These are phyloP conservation scores for Ormosia emarginata DNA, from an alignment of 306 rosid species.

Conservation along the genomic window DNA sequence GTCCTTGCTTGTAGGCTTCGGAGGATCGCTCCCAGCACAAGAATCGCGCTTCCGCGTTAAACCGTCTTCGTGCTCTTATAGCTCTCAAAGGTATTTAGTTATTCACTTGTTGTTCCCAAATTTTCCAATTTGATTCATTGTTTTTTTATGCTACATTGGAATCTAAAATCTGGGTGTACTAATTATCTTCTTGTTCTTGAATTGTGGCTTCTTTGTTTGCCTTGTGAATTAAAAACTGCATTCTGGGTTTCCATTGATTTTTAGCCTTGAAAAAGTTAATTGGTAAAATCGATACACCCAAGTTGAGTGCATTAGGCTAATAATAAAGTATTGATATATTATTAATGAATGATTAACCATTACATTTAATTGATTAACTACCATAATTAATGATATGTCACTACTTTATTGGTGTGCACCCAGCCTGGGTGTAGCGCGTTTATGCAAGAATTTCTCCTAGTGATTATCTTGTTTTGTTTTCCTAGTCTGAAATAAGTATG, in stretches of 20 bases:
- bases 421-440: background rate
- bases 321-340: too few relatives aligned
- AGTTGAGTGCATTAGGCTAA: too few relatives aligned
- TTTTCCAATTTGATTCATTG: too few relatives aligned
- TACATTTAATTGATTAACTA: background rate
- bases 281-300: too few relatives aligned
- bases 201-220: background rate
- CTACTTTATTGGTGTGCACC: background rate
- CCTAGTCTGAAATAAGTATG: background rate
- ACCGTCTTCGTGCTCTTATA: slow-evolving; percentile 74
- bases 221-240: background rate
- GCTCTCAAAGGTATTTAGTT: slow-evolving; percentile 60
- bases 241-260: too few relatives aligned
- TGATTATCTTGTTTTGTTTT: background rate
- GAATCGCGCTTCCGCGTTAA: slow-evolving; percentile 81
- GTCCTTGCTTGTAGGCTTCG: slow-evolving; percentile 45
- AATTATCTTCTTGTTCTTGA: background rate
- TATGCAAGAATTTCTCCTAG: background rate
- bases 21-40: slow-evolving; percentile 95
- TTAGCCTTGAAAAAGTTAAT: too few relatives aligned
- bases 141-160: background rate
- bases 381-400: background rate
- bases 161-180: background rate
- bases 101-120: too few relatives aligned
- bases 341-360: too few relatives aligned